Evolutionary conservation across 352 stramenopile genomes (phyloP), one percentile per base, ranked within the genome.

Genomic region (Albugo laibachii): DNA sequence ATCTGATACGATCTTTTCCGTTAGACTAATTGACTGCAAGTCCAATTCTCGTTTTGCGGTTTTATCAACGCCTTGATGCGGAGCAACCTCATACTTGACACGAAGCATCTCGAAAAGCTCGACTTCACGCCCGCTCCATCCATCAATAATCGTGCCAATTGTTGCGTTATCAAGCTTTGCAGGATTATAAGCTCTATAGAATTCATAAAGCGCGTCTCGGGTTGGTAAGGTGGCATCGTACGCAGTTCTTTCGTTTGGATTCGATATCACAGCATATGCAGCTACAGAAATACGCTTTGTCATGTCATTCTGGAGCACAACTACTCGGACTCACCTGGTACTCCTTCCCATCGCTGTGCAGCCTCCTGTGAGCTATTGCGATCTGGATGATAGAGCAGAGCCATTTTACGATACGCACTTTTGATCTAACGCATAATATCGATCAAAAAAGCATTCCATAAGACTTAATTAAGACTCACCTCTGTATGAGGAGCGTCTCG

Each of bases 31-130:
- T n/a, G 16, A 2, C 21, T 27, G 20, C 24, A 16, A 11, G 41
- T 24, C 27, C 34, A 10, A 20, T 39, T 24, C 2, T 49, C 37
- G 38, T 24, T 43, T 24, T 43, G 16, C 38, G 8, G 16, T 43
- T 43, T 43, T 24, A 19, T 24, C 38, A 15, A 69, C 69, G 16
- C 76, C 76, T 48, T 84, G 65, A 43, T 86, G 73, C 20, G 76
- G 69, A 14, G 66, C 63, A 52, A 89, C 78, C 57, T 89, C 76
- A 53, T 89, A 89, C 57, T 89, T 89, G 48, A 66, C 50, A 45
- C 83, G 83, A 31, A 89, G 73, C 76, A 89, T 89, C 56, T 76
- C 67, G 49, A 89, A 89, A 34, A 89, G 62, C 62, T 89, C 76
- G 21, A 89, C 67, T 41, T 89, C 76, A 21, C 73, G 72, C 37